phyloP scores from a whole-genome alignment of 352 stramenopile species.

The Elongisporangium undulatum region DNA sequence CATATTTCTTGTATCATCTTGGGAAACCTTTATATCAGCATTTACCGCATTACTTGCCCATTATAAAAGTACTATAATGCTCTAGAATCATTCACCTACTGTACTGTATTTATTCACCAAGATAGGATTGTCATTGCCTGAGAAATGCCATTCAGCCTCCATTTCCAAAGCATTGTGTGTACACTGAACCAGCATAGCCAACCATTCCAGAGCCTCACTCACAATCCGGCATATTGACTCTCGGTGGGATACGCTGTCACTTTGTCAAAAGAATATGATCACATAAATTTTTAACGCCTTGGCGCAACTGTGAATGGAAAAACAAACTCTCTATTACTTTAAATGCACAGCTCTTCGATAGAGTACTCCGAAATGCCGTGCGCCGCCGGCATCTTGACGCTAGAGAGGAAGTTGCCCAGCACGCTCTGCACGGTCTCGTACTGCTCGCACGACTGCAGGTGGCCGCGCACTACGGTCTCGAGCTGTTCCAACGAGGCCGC shows the following conservation, averaged over 20 bases:
- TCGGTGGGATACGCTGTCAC: too few relatives aligned
- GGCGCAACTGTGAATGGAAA: neutral
- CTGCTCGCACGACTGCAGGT: slow-evolving; percentile 45
- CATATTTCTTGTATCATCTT: neutral
- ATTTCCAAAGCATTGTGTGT: too few relatives aligned
- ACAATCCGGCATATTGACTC: too few relatives aligned
- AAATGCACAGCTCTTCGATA: slow-evolving; percentile 71
- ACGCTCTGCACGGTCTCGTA: slow-evolving; percentile 72
- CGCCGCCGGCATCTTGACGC: slow-evolving; percentile 53
- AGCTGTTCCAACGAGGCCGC: slow-evolving; percentile 36
- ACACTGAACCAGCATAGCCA: too few relatives aligned
- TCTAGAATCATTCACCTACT: too few relatives aligned
- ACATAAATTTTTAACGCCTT: slow-evolving; percentile 5
- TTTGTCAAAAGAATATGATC: neutral
- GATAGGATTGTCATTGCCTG: too few relatives aligned
- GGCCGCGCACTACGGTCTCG: slow-evolving; percentile 48
- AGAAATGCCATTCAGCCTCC: too few relatives aligned
- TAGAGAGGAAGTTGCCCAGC: slow-evolving; percentile 75
- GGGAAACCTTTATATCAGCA: too few relatives aligned
- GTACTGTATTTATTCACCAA: too few relatives aligned
- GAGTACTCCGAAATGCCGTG: slow-evolving; percentile 72
- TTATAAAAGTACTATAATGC: too few relatives aligned
- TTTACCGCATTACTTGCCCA: too few relatives aligned
- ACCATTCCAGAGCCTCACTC: too few relatives aligned
- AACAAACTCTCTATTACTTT: slow-evolving; percentile 13